phyloP scores from a whole-genome alignment of 2,329 filamentous ascomycete species.

The Colletotrichum tabaci region DNA sequence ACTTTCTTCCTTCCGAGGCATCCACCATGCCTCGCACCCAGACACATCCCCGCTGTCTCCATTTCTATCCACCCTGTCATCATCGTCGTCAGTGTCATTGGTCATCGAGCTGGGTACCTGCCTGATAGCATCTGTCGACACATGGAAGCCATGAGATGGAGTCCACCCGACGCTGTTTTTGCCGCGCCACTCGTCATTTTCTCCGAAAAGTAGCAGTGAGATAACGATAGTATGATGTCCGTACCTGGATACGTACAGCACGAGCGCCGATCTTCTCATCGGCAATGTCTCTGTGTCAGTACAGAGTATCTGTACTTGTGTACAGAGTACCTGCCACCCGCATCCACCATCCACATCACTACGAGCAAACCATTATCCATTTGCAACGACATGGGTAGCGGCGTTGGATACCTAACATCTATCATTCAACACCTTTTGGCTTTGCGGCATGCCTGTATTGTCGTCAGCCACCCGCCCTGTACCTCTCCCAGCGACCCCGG shows the following conservation, averaged over 20 bases:
- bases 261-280: neutral
- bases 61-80: neutral
- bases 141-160: conserved; percentile 39
- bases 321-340: no score
- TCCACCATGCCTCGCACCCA: conserved; percentile 11
- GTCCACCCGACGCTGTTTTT: conserved; percentile 10
- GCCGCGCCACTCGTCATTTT: conserved; percentile 18
- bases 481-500: neutral
- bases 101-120: conserved; percentile 20
- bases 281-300: no score
- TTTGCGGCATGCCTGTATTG: conserved; percentile 3
- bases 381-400: neutral
- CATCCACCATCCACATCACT: conserved; percentile 15
- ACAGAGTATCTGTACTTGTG: no score
- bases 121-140: conserved; percentile 27
- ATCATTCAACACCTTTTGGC: neutral
- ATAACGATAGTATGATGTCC: neutral
- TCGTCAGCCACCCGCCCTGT: conserved; percentile 5
- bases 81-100: neutral
- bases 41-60: conserved; percentile 7
- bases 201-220: neutral
- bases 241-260: conserved; percentile 4
- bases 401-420: neutral
- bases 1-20: conserved; percentile 21
- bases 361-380: conserved; percentile 13